phyloP scores from a whole-genome alignment of 768 basidiomycete species.

The Mycena galericulata region DNA sequence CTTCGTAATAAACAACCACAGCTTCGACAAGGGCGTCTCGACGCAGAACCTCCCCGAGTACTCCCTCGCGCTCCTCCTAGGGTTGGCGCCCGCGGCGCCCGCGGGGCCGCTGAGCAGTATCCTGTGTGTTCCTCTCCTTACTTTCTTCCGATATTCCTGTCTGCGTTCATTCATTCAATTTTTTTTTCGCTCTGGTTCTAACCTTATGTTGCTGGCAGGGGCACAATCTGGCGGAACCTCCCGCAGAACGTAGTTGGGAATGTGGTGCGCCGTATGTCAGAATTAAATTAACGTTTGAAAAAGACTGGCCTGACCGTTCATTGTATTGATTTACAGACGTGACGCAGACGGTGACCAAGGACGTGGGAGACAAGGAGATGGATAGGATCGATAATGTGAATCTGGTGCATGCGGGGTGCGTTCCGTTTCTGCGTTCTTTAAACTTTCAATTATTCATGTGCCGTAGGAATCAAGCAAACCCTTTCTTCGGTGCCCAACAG shows the following conservation, averaged over 20 bases:
- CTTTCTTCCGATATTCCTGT: too few relatives aligned
- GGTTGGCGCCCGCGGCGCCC: slow-evolving; percentile 4
- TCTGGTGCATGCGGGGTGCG: slow-evolving; percentile 17
- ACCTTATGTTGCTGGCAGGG: background rate
- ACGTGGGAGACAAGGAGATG: slow-evolving; percentile 12
- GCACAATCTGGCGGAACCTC: slow-evolving; percentile 13
- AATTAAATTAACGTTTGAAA: too few relatives aligned
- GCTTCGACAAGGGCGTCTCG: slow-evolving; percentile 5
- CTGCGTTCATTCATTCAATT: too few relatives aligned
- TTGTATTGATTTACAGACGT: background rate
- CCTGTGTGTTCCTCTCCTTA: background rate
- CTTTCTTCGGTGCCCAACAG: slow-evolving; percentile 16
- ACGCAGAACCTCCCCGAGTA: slow-evolving; percentile 14
- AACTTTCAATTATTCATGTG: background rate
- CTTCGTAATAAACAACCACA: background rate
- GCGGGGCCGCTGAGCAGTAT: slow-evolving; percentile 3
- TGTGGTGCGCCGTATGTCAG: background rate
- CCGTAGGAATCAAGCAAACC: slow-evolving; percentile 19
- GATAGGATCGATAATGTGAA: slow-evolving; percentile 19
- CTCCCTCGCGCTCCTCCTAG: slow-evolving; percentile 11
- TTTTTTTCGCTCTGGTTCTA: background rate
- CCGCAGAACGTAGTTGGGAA: slow-evolving; percentile 8
- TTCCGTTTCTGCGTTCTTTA: background rate
- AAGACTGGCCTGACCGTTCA: too few relatives aligned
- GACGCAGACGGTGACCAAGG: slow-evolving; percentile 4